Evolutionary conservation across 345 rosid species (phyloP), one percentile per base, ranked within the genome.

Genomic region (Populus nigra): DNA sequence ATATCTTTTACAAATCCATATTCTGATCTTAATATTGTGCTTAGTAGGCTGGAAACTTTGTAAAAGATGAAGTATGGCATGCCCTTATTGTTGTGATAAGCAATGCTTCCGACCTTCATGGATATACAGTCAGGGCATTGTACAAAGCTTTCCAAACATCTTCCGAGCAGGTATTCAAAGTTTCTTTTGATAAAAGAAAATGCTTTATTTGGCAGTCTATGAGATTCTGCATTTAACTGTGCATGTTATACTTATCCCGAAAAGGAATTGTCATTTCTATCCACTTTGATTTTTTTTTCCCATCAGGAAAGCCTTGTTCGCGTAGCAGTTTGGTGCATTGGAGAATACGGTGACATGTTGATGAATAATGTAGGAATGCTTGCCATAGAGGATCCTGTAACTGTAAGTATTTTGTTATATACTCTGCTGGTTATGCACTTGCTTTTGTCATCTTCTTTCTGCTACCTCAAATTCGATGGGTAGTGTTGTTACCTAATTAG

Each of bases 11-110:
- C n/a, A 16, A 33, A n/a, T 38, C 41, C 33, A 67, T 53, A 12
- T 81, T 68, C 67, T 81, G 43, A 81, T 68, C 39, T 57, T 45
- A 55, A 27, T 73, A 23, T 63, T 41, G 45, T 82, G 88, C 85
- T 81, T 89, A 77, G 88, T 84, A 96, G 99, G 97, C 99, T 89
- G 98, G 99, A 86, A 91, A 89, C 84, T 92, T 92, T 85, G 98
- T 96, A 72, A 96, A 94, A 84, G 97, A 92, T 90, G 99, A 96
- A 83, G 98, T 94, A 36, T 96, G 99, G 94, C 92, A 94, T 86
- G 95, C 91, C 72, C 96, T 96, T 79, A 85, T 96, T 82, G 97
- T 94, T 82, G 95, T 90, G 75, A 92, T 96, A 83, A 91, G 94
- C 89, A 96, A 92, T 86, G 97, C 98, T 73, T 79, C 98, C 73